Evolutionary conservation across 176 grass and related monocot genomes (phyloP).

Genomic region (Avena eriantha): DNA sequence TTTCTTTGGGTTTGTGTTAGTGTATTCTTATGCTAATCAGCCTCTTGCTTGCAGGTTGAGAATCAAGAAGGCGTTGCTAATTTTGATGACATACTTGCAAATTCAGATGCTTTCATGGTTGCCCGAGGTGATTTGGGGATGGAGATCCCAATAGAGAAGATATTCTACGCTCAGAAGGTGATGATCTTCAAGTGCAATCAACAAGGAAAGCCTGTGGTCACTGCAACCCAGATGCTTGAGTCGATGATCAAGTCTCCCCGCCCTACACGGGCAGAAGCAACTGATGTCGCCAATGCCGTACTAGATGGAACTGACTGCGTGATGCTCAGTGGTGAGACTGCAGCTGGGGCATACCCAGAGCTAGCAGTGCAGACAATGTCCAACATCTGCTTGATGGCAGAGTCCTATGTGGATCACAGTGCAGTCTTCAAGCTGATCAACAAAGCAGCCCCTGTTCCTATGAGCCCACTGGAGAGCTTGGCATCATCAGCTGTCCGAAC

Average conservation of each 20-base stretch:
- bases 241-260: slow-evolving; percentile 95
- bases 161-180: slow-evolving; percentile 87
- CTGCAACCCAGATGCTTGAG: slow-evolving; percentile 92
- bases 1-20: background rate
- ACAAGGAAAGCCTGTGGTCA: slow-evolving; percentile 85
- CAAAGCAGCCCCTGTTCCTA: slow-evolving; percentile 52
- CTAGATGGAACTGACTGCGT: slow-evolving; percentile 87
- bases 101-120: slow-evolving; percentile 91
- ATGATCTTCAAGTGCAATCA: slow-evolving; percentile 95
- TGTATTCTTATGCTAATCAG: slow-evolving; percentile 42
- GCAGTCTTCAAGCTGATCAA: slow-evolving; percentile 67
- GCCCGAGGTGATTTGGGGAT: slow-evolving; percentile 85
- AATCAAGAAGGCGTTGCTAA: slow-evolving; percentile 93
- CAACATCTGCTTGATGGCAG: slow-evolving; percentile 72
- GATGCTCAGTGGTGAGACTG: slow-evolving; percentile 91
- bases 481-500: slow-evolving; percentile 79
- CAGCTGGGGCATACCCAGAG: slow-evolving; percentile 79
- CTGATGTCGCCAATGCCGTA: slow-evolving; percentile 87
- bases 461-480: slow-evolving; percentile 85
- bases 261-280: slow-evolving; percentile 84
- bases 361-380: slow-evolving; percentile 80
- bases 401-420: slow-evolving; percentile 62
- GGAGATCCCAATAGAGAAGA: slow-evolving; percentile 94
- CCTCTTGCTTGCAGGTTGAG: slow-evolving; percentile 60
- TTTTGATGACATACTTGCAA: slow-evolving; percentile 86